A percentile compares a stretch with the other conserved stretches of the same genome.
Conservation (phyloP, 2,329 filamentous ascomycete species). For the Colletotrichum chrysophilum region DNA sequence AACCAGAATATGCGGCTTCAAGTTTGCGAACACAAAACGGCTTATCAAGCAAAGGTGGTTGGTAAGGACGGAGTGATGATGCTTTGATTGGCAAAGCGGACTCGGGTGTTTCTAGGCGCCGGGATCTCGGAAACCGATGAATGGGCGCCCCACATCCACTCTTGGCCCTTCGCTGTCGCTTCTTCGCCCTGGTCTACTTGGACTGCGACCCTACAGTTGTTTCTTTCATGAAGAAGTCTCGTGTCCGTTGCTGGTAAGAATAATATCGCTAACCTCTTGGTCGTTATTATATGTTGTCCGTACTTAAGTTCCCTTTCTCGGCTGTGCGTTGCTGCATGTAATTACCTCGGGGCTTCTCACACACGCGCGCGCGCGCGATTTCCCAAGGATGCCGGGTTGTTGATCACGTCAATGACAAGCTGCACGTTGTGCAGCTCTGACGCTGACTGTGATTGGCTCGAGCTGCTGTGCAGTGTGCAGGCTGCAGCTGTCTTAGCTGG, state of each 20-base stretch:
- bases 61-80: not conserved
- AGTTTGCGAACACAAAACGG: not conserved
- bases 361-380: not conserved
- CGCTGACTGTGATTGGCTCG: not conserved
- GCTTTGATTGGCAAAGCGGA: not conserved
- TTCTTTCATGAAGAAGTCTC: not conserved
- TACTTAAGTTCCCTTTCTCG: not conserved
- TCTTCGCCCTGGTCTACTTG: not conserved
- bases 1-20: not conserved
- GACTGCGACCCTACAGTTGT: not conserved
- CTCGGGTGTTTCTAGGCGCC: not conserved
- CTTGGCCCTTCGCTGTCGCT: not conserved
- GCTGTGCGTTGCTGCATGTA: not conserved
- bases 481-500: not conserved
- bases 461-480: not conserved
- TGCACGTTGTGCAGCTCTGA: not conserved
- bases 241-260: not conserved
- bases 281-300: not conserved
- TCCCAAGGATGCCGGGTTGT: not conserved
- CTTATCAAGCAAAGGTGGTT: not conserved
- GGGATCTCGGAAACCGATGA: conserved; percentile 2
- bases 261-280: not conserved
- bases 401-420: conserved; percentile 7
- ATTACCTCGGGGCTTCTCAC: not conserved
- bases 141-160: not conserved